These are phyloP conservation scores for Eutrema heterophyllum DNA, from an alignment of 345 rosid species.

Conservation along the genomic window DNA sequence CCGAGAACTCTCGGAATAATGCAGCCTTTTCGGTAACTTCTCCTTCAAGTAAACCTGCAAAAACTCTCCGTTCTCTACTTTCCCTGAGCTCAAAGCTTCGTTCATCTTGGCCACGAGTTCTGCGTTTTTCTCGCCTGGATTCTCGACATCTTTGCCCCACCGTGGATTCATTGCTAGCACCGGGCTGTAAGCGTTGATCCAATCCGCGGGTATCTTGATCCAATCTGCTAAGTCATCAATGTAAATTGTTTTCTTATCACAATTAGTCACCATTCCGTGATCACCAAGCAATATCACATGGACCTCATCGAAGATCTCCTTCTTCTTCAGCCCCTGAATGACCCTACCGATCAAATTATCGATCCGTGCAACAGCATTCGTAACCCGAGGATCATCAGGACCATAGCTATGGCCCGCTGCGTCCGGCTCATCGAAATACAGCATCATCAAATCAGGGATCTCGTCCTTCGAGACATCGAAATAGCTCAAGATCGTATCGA, in stretches of 20 bases:
- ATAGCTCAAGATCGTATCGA: constrained; percentile 58
- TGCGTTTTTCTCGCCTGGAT: constrained; percentile 10
- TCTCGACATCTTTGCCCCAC: constrained; percentile 27
- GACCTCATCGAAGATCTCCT: constrained; percentile 74
- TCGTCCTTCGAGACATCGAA: constrained; percentile 60
- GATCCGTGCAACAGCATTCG: constrained; percentile 48
- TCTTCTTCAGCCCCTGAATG: constrained; percentile 63
- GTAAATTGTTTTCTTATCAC: constrained; percentile 62
- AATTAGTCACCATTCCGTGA: constrained; percentile 92
- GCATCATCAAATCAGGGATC: constrained; percentile 55
- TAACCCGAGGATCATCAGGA: constrained; percentile 74
- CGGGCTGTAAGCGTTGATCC: constrained; percentile 62
- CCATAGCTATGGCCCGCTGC: constrained; percentile 73
- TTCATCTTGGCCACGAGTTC: constrained; percentile 73
- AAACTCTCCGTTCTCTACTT: constrained; percentile 63
- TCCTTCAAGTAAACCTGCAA: constrained; percentile 74
- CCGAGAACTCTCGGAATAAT: constrained; percentile 59
- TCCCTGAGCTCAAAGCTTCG: constrained; percentile 56
- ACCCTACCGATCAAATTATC: constrained; percentile 67
- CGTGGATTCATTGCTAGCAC: constrained; percentile 71
- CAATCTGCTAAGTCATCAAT: constrained; percentile 64
- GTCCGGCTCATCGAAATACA: constrained; percentile 90
- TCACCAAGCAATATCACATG: constrained; percentile 76
- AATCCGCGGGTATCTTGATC: constrained; percentile 52
- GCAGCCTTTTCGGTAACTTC: constrained; percentile 66